A percentile compares a stretch with the other conserved stretches of the same genome.
These are phyloP conservation scores for Penicillium lividum DNA, from an alignment of 495 filamentous ascomycete species.

Conservation along the genomic window DNA sequence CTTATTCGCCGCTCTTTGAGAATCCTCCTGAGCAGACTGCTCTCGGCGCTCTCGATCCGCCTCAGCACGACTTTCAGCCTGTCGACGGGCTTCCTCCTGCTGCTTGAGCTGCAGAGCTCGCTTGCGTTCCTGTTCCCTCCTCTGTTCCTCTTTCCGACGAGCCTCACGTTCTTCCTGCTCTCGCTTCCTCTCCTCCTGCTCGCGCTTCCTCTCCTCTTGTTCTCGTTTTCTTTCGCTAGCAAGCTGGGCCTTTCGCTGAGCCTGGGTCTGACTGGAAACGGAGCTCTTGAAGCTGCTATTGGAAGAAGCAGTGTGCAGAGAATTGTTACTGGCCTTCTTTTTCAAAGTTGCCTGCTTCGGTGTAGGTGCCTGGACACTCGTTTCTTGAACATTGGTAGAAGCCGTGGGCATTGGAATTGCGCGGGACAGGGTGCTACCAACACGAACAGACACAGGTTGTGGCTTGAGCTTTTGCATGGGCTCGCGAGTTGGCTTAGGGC, in stretches of 20 bases:
- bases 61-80: constrained; percentile 48
- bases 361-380: constrained; percentile 46
- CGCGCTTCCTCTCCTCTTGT: constrained; percentile 71
- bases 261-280: constrained; percentile 53
- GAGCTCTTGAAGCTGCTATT: constrained; percentile 69
- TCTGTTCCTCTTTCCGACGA: constrained; percentile 76
- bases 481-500: constrained; percentile 75
- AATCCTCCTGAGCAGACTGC: constrained; percentile 51
- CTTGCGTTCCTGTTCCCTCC: constrained; percentile 75
- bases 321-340: constrained; percentile 69
- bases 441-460: constrained; percentile 75
- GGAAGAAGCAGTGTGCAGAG: constrained; percentile 65
- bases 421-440: constrained; percentile 68
- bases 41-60: constrained; percentile 48
- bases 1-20: constrained; percentile 67
- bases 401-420: constrained; percentile 64
- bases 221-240: constrained; percentile 76
- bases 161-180: constrained; percentile 75
- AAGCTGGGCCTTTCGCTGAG: constrained; percentile 59
- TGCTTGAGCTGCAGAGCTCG: constrained; percentile 58
- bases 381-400: constrained; percentile 60
- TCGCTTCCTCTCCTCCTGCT: constrained; percentile 64
- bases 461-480: constrained; percentile 64
- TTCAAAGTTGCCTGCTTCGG: constrained; percentile 50
- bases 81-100: constrained; percentile 34